phyloP scores from a whole-genome alignment of 192 early-diverging fungal species.

The Helicostylum pulchrum region DNA sequence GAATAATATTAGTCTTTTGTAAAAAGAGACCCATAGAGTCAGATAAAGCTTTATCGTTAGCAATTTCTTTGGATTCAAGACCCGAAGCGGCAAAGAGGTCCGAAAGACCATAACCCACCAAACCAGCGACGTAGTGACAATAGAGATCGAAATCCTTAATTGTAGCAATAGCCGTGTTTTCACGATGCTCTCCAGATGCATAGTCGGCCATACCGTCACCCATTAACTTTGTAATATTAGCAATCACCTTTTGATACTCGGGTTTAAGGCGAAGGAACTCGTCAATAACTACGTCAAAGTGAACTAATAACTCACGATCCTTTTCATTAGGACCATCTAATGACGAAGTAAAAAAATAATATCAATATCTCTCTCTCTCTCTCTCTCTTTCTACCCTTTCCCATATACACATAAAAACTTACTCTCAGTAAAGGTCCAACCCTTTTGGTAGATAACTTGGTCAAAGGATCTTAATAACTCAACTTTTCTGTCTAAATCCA shows the following conservation, averaged over 20 bases:
- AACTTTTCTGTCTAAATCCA: conserved; percentile 73
- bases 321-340: conserved; percentile 84
- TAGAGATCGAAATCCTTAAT: conserved; percentile 93
- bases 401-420: conserved; percentile 35
- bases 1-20: conserved; percentile 98
- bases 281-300: conserved; percentile 86
- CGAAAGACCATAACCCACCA: conserved; percentile 91
- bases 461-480: conserved; percentile 79
- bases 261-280: conserved; percentile 79
- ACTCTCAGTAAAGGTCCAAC: conserved; percentile 80
- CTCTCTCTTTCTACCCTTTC: conserved; percentile 13
- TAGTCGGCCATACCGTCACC: conserved; percentile 95
- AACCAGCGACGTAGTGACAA: conserved; percentile 96
- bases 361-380: not conserved
- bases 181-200: conserved; percentile 51
- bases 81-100: conserved; percentile 85
- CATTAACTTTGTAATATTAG: conserved; percentile 89
- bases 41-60: conserved; percentile 54
- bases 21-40: conserved; percentile 98
- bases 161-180: conserved; percentile 56
- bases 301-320: conserved; percentile 85
- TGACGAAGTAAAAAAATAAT: not conserved
- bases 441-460: conserved; percentile 69
- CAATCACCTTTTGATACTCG: conserved; percentile 83
- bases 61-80: conserved; percentile 63